These are phyloP conservation scores for Chloris gayana DNA, from an alignment of 176 grass and related monocot species.

Conservation along the genomic window DNA sequence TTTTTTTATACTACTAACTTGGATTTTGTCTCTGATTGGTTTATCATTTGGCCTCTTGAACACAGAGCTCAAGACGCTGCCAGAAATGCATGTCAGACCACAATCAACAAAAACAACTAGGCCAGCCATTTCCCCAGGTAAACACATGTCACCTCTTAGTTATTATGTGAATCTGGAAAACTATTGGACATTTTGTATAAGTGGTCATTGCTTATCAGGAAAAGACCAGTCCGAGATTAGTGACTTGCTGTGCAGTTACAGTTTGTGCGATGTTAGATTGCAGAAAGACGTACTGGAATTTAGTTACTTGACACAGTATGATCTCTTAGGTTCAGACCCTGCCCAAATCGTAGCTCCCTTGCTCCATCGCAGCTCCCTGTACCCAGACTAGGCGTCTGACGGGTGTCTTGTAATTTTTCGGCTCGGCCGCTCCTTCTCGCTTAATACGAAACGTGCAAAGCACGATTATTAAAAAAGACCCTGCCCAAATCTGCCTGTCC, in stretches of 20 bases:
- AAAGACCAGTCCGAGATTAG: not conserved
- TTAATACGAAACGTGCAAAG: too few species aligned
- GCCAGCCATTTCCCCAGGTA: slow-evolving; percentile 26
- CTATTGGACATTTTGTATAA: not conserved
- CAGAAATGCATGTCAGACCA: slow-evolving; percentile 27
- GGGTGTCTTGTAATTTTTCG: too few species aligned
- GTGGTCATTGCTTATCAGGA: not conserved
- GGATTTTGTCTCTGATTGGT: not conserved
- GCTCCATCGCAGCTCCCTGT: too few species aligned
- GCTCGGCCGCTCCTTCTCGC: too few species aligned
- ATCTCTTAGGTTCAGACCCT: too few species aligned
- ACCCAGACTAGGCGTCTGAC: too few species aligned
- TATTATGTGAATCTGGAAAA: not conserved
- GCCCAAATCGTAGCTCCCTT: too few species aligned
- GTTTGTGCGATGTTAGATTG: not conserved
- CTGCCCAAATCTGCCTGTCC: too few species aligned
- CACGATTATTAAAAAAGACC: too few species aligned
- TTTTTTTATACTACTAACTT: not conserved
- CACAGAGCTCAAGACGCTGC: slow-evolving; percentile 26
- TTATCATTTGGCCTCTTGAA: not conserved
- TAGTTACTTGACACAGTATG: not conserved
- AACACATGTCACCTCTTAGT: not conserved
- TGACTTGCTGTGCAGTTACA: not conserved
- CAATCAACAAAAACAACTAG: slow-evolving; percentile 2
- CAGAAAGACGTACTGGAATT: not conserved